phyloP scores from a whole-genome alignment of 305 asterid genomes.

The Striga hermonthica region DNA sequence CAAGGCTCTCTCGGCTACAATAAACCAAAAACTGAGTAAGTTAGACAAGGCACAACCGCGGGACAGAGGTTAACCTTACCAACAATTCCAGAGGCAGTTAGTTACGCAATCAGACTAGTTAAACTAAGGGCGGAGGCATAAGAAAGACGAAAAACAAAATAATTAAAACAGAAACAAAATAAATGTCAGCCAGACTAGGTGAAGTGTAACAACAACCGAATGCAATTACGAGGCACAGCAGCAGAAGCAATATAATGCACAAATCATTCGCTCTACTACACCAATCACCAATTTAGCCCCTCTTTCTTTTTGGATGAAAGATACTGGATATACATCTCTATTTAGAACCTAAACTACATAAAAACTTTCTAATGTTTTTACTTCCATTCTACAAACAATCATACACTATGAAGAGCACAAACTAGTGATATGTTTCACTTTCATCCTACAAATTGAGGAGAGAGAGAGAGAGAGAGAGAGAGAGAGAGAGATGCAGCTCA shows the following conservation, averaged over 20 bases:
- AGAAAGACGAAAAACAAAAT: background rate
- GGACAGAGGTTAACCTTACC: background rate
- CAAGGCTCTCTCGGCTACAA: conserved; percentile 68
- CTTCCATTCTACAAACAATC: background rate
- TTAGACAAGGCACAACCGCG: background rate
- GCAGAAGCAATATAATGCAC: background rate
- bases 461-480: background rate
- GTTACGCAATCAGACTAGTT: conserved; percentile 2
- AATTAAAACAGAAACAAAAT: background rate
- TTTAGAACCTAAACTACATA: background rate
- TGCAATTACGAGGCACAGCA: background rate
- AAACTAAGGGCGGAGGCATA: background rate
- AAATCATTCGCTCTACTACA: background rate
- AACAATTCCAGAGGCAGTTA: background rate
- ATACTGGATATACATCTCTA: background rate
- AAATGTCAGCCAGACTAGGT: background rate
- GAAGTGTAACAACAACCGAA: background rate
- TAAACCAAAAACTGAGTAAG: conserved; percentile 12
- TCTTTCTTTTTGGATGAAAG: background rate
- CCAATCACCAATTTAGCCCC: background rate
- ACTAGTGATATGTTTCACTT: no score
- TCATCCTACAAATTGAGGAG: no score
- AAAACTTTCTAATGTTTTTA: background rate
- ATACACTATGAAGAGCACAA: no score
- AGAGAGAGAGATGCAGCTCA: background rate